A percentile compares a stretch with the other conserved stretches of the same genome.
phyloP scores from a whole-genome alignment of 129 eudicot genomes.

The Helianthus annuus region HanXRQr2.0-SUNRISE NC_035439.2:4169181-4169680 shows the following conservation, averaged over 20 bases:
- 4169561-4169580: slow-evolving; percentile 71
- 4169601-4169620: slow-evolving; percentile 81
- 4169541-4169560: slow-evolving; percentile 79
- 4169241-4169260: slow-evolving; percentile 79
- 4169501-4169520: slow-evolving; percentile 30
- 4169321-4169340: slow-evolving; percentile 96
- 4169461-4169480: neutral
- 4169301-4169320: slow-evolving; percentile 91
- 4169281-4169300: slow-evolving; percentile 91
- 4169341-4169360: slow-evolving; percentile 66
- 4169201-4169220: slow-evolving; percentile 60
- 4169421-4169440: slow-evolving; percentile 89
- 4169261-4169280: slow-evolving; percentile 79
- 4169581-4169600: slow-evolving; percentile 70
- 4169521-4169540: slow-evolving; percentile 72
- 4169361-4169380: slow-evolving; percentile 80
- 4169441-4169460: neutral
- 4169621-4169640: slow-evolving; percentile 87
- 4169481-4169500: neutral
- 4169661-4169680: neutral
- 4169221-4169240: slow-evolving; percentile 61
- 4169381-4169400: slow-evolving; percentile 87
- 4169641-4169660: slow-evolving; percentile 53
- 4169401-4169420: slow-evolving; percentile 75
- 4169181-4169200: slow-evolving; percentile 59